Base-by-base conservation (phyloP, 345 rosid genomes). In the Firmiana major region DNA sequence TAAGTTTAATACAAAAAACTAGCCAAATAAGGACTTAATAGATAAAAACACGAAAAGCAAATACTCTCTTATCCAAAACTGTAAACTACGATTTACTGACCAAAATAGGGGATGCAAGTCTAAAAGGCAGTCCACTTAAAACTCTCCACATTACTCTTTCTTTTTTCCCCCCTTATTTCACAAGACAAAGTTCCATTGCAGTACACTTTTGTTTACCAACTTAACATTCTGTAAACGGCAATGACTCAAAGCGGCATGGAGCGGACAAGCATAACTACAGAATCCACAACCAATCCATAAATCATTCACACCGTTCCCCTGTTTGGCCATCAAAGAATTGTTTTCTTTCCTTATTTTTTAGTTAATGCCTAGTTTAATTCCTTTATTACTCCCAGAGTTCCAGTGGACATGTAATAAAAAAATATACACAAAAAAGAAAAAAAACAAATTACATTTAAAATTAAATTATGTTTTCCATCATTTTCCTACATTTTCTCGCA, bases 31-130 rank as follows among this genome's bases (percentile, higher is more conserved):
- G 45, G 45, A 74, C 34, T 17, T 9, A 67, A 26, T 40, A 40
- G 66, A 42, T 5, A 72, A 79, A 69, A 31, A 31, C n/a, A 55
- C 5, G 12, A 6, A 49, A 59, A 77, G 45, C 42, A 22, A 77
- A 51, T 19, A 22, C 43, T 26, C 9, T 26, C n/a, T 22, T 69
- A 69, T 58, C 36, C 8, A 12, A 65, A 43, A 48, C 48, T 65
- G 55, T 7, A 63, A 43, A 36, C 49, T 28, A 46, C 62, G 26
- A 53, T 21, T 31, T 54, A 36, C 9, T 54, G 38, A 71, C 48
- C 75, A 59, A 48, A 13, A 63, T 28, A 65, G 45, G n/a, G 7
- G 9, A 46, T 12, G 51, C 70, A 58, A 26, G 45, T 55, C 7
- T 15, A 24, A 43, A 15, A 49, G 24, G n/a, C n/a, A 12, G 17